phyloP scores from a whole-genome alignment of 495 filamentous ascomycete species.

The Trichoderma virens region DNA sequence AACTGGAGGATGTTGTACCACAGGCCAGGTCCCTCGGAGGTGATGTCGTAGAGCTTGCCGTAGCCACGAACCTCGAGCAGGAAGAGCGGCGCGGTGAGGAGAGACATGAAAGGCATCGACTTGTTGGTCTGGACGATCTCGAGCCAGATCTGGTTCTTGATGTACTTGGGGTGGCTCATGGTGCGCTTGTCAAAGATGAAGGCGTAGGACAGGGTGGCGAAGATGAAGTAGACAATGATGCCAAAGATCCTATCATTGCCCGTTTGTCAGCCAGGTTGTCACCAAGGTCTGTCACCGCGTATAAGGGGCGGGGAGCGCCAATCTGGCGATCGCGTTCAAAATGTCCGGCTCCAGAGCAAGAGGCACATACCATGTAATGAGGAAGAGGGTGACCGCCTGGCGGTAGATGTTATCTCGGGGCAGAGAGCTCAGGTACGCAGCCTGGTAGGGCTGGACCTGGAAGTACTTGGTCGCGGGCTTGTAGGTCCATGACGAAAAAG shows the following conservation, averaged over 20 bases:
- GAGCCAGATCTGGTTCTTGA: slow-evolving; percentile 83
- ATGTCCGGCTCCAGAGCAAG: not conserved
- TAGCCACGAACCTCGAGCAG: slow-evolving; percentile 77
- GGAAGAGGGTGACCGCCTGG: slow-evolving; percentile 66
- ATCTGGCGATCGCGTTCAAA: slow-evolving; percentile 11
- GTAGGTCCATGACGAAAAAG: slow-evolving; percentile 48
- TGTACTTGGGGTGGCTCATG: slow-evolving; percentile 86
- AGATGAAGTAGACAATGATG: slow-evolving; percentile 73
- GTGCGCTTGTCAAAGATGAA: slow-evolving; percentile 93
- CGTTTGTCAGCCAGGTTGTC: slow-evolving; percentile 9
- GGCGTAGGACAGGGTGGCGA: slow-evolving; percentile 74
- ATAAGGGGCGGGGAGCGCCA: no score
- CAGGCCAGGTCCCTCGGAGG: slow-evolving; percentile 60
- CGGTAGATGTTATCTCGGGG: slow-evolving; percentile 72
- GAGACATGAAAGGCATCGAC: slow-evolving; percentile 74
- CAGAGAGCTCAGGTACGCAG: slow-evolving; percentile 77
- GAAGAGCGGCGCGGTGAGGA: slow-evolving; percentile 79
- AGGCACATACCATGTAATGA: slow-evolving; percentile 71
- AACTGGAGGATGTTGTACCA: slow-evolving; percentile 83
- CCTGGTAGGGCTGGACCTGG: slow-evolving; percentile 60
- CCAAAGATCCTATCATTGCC: slow-evolving; percentile 66
- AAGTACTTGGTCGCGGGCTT: slow-evolving; percentile 67
- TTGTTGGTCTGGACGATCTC: slow-evolving; percentile 74
- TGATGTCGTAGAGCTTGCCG: slow-evolving; percentile 76
- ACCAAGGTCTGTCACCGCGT: no score